Evolutionary conservation across 78 protist genomes (phyloP).

Genomic region (Planoprotostelium fungivorum): DNA sequence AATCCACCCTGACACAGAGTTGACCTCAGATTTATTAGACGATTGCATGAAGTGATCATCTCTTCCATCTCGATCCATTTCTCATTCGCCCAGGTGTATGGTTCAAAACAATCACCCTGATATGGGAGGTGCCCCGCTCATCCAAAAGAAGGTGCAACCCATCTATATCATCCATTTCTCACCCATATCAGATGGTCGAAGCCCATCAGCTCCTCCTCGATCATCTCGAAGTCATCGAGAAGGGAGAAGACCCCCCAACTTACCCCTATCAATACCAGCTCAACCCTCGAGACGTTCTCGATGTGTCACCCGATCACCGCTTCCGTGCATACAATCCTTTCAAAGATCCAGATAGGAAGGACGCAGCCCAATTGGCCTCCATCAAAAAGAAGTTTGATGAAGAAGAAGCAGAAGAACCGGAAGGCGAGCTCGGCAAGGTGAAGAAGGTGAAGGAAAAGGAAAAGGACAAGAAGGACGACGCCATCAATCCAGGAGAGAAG

Average conservation of each 20-base stretch:
- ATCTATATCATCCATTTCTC: background rate
- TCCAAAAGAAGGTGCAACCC: background rate
- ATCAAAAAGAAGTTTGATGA: background rate
- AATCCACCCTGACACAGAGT: background rate
- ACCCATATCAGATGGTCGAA: background rate
- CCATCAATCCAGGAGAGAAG: background rate
- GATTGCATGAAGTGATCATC: background rate
- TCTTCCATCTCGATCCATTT: background rate
- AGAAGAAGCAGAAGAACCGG: no score
- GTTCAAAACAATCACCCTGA: background rate
- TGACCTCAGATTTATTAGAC: background rate
- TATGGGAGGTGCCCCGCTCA: background rate
- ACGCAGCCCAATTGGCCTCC: no score
- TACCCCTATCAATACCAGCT: no score
- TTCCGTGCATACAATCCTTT: no score
- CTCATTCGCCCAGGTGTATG: background rate
- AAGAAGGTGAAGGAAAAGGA: background rate
- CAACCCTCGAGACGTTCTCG: no score
- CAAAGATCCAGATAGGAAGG: no score
- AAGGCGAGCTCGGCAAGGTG: no score
- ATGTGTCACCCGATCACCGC: no score
- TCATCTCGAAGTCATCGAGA: no score
- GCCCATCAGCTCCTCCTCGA: background rate
- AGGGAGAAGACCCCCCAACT: no score
- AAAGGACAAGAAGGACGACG: background rate